Percentiles rank a stretch among this genome's conserved stretches.
Conservation (phyloP, 345 rosid genomes). For the Brassica juncea region DNA sequence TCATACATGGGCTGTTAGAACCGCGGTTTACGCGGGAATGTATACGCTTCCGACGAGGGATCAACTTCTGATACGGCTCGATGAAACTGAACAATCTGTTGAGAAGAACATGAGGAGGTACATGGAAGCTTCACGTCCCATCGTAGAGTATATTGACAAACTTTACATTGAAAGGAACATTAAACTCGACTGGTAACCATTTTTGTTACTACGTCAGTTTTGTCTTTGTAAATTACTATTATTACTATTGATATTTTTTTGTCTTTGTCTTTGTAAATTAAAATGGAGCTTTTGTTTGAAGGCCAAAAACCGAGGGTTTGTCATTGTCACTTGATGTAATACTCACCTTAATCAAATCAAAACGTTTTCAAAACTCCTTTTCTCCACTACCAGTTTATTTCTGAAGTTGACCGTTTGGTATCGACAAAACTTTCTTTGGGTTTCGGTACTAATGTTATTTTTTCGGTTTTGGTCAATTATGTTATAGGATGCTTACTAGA, state of each 20-base stretch:
- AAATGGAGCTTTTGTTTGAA: conserved; percentile 13
- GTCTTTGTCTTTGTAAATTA: background rate
- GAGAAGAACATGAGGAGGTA: conserved; percentile 79
- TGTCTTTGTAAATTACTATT: conserved; percentile 19
- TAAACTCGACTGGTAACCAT: conserved; percentile 66
- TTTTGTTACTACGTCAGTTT: background rate
- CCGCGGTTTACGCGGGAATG: conserved; percentile 96
- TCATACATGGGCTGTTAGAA: conserved; percentile 82
- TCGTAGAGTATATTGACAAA: conserved; percentile 59
- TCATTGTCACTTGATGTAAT: conserved; percentile 1
- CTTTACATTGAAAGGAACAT: conserved; percentile 74
- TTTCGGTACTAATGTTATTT: background rate
- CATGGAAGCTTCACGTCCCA: conserved; percentile 61
- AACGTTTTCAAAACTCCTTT: conserved; percentile 7
- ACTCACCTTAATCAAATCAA: background rate
- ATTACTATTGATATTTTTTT: background rate
- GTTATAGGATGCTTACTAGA: background rate
- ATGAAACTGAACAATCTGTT: conserved; percentile 78
- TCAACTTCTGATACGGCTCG: conserved; percentile 69
- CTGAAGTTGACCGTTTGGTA: background rate
- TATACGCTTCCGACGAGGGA: conserved; percentile 82
- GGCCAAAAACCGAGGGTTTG: background rate
- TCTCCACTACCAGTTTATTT: background rate
- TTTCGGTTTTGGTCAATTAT: background rate
- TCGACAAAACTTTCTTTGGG: background rate